phyloP scores from a whole-genome alignment of 164 flowering plant species.

The Macadamia integrifolia region DNA sequence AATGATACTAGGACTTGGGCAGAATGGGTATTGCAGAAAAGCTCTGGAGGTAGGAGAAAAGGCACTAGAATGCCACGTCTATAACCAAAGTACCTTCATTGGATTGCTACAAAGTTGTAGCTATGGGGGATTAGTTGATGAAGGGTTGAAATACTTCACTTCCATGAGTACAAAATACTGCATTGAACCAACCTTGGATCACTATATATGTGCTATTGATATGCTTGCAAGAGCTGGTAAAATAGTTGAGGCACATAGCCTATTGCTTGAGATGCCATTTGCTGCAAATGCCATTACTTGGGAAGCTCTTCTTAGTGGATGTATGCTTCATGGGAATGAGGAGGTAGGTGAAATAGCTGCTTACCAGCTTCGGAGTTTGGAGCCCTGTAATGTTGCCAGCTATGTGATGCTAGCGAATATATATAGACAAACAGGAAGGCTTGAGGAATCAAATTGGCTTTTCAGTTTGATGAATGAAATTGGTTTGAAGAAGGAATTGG shows the following conservation, averaged over 20 bases:
- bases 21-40: conserved; percentile 26
- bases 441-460: conserved; percentile 14
- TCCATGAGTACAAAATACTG: conserved; percentile 19
- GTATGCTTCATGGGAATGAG: conserved; percentile 18
- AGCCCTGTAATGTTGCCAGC: conserved; percentile 17
- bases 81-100: conserved; percentile 25
- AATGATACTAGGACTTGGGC: conserved; percentile 22
- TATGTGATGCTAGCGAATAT: conserved; percentile 29
- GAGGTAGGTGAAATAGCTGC: conserved; percentile 27
- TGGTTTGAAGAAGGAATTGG: conserved; percentile 20
- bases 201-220: conserved; percentile 30
- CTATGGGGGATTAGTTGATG: conserved; percentile 28
- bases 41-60: conserved; percentile 24
- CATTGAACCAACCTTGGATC: conserved; percentile 24
- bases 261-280: conserved; percentile 24
- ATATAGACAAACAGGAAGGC: conserved; percentile 15
- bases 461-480: conserved; percentile 19
- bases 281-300: conserved; percentile 22
- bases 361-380: conserved; percentile 18
- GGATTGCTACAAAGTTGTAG: conserved; percentile 21
- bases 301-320: conserved; percentile 25
- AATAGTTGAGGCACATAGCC: conserved; percentile 18
- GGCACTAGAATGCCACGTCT: conserved; percentile 14
- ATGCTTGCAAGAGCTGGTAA: conserved; percentile 32
- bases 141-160: conserved; percentile 26